A percentile compares a stretch with the other conserved stretches of the same genome.
Conservation (phyloP, 2,329 filamentous ascomycete genomes). For the Gremmenia infestans region DNA sequence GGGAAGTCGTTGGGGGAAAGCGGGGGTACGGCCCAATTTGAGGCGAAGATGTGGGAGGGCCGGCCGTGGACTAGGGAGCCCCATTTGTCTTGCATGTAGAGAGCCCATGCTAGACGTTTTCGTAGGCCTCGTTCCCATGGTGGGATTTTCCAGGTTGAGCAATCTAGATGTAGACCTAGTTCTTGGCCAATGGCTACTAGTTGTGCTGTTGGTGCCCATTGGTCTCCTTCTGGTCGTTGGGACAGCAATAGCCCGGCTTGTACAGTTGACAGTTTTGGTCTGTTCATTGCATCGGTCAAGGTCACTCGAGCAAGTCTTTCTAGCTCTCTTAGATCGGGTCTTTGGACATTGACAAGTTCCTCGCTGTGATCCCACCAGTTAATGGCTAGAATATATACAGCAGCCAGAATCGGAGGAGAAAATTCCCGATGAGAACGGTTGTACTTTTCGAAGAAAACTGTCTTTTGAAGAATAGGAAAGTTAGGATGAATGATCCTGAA, state of each 20-base stretch:
- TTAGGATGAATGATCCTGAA: slow-evolving; percentile 76
- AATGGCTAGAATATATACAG: slow-evolving; percentile 78
- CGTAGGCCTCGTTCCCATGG: slow-evolving; percentile 80
- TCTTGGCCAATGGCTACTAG: slow-evolving; percentile 84
- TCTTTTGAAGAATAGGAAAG: slow-evolving; percentile 79
- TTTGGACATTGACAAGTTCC: slow-evolving; percentile 56
- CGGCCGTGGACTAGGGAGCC: slow-evolving; percentile 79
- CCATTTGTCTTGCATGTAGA: slow-evolving; percentile 96
- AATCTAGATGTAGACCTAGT: slow-evolving; percentile 83
- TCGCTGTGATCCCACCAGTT: slow-evolving; percentile 82
- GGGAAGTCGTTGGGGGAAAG: slow-evolving; percentile 67
- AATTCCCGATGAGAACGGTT: slow-evolving; percentile 67
- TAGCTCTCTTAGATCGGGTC: slow-evolving; percentile 67
- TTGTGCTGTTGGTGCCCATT: slow-evolving; percentile 82
- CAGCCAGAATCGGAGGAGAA: slow-evolving; percentile 70
- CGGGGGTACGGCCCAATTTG: slow-evolving; percentile 71
- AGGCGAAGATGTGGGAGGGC: slow-evolving; percentile 62
- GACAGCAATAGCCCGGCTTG: slow-evolving; percentile 72
- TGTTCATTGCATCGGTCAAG: slow-evolving; percentile 70
- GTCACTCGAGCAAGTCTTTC: slow-evolving; percentile 70
- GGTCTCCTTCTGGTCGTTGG: slow-evolving; percentile 70
- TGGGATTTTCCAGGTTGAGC: slow-evolving; percentile 80
- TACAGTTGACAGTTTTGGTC: slow-evolving; percentile 76
- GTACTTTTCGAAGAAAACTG: slow-evolving; percentile 75
- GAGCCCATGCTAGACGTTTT: slow-evolving; percentile 81